Evolutionary conservation across 2,329 filamentous ascomycete genomes (phyloP).

Genomic region (Hirsutella minnesotensis): DNA sequence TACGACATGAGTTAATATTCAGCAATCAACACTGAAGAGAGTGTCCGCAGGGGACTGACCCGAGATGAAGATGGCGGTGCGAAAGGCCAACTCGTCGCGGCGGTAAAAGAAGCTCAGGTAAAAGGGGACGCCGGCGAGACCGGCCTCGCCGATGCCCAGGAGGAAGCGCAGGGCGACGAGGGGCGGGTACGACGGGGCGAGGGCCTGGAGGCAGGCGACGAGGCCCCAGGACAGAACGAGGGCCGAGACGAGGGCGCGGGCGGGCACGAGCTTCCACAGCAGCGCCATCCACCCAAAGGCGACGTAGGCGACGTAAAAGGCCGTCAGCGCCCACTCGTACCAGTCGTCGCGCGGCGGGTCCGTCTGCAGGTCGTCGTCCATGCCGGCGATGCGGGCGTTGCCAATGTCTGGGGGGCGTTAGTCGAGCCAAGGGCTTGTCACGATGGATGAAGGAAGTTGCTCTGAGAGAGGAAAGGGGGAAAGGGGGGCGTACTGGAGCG

Average conservation of each 20-base stretch:
- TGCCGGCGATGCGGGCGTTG: slow-evolving; percentile 51
- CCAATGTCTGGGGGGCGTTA: slow-evolving; percentile 45
- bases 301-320: slow-evolving; percentile 54
- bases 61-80: slow-evolving; percentile 78
- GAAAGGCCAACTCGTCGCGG: slow-evolving; percentile 64
- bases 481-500: slow-evolving; percentile 55
- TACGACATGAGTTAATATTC: background rate
- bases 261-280: slow-evolving; percentile 47
- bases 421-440: no score
- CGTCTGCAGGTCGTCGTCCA: slow-evolving; percentile 48
- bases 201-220: slow-evolving; percentile 60
- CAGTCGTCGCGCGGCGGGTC: slow-evolving; percentile 29
- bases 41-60: slow-evolving; percentile 22
- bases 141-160: slow-evolving; percentile 53
- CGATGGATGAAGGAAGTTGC: no score
- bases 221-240: slow-evolving; percentile 73
- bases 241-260: slow-evolving; percentile 44
- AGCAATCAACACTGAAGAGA: background rate
- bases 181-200: slow-evolving; percentile 50
- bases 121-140: slow-evolving; percentile 51
- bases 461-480: no score
- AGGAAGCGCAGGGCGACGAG: slow-evolving; percentile 43
- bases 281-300: slow-evolving; percentile 54
- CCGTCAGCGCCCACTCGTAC: slow-evolving; percentile 49
- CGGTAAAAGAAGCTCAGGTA: slow-evolving; percentile 55